Evolutionary conservation across 768 basidiomycete species (phyloP).

Genomic region (Dioszegia aurantiaca): DNA sequence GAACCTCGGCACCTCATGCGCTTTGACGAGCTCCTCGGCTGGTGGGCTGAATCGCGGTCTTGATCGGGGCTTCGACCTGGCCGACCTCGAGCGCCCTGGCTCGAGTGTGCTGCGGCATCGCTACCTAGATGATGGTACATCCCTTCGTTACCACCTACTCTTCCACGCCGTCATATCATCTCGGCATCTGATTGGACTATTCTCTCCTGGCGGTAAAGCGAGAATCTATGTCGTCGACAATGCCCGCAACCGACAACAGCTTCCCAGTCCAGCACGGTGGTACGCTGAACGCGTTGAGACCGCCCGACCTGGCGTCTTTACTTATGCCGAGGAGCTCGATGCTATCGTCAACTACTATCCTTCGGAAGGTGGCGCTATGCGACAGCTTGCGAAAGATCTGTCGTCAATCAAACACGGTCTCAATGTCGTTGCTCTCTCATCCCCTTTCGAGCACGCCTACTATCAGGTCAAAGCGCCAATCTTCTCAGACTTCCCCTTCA

Average conservation of each 20-base stretch:
- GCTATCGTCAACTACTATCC: conserved; percentile 68
- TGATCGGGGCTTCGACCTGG: conserved; percentile 74
- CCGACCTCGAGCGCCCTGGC: conserved; percentile 68
- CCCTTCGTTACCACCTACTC: conserved; percentile 76
- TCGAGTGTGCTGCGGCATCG: conserved; percentile 61
- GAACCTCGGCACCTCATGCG: conserved; percentile 75
- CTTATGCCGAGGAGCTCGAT: conserved; percentile 60
- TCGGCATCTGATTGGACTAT: conserved; percentile 83
- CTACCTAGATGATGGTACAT: conserved; percentile 71
- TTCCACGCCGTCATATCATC: conserved; percentile 76
- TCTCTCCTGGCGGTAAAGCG: conserved; percentile 67
- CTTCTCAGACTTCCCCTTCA: conserved; percentile 76
- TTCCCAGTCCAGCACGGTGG: conserved; percentile 69
- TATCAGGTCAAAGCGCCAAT: conserved; percentile 71
- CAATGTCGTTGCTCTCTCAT: conserved; percentile 74
- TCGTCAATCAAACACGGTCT: conserved; percentile 63
- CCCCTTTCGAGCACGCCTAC: conserved; percentile 75
- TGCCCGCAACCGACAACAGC: conserved; percentile 76
- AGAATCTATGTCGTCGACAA: conserved; percentile 88
- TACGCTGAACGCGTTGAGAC: conserved; percentile 67
- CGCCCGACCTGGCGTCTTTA: conserved; percentile 55
- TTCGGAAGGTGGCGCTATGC: conserved; percentile 74
- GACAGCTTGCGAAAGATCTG: conserved; percentile 82
- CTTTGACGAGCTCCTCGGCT: conserved; percentile 60
- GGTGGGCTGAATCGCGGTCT: conserved; percentile 79